phyloP scores from a whole-genome alignment of 1,284 basidiomycete genomes.

The Puccinia coronata region DNA sequence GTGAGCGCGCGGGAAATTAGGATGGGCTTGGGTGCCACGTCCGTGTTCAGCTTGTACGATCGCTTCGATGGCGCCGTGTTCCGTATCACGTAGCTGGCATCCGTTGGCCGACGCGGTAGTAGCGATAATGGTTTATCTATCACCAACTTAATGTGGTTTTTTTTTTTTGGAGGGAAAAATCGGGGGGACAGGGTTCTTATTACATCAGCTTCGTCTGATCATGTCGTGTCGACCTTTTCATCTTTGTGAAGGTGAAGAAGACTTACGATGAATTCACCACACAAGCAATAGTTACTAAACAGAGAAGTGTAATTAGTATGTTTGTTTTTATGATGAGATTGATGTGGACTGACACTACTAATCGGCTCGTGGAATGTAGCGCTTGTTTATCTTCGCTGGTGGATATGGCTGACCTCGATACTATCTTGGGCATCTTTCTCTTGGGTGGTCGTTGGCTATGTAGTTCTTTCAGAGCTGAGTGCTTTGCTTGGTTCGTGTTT shows the following conservation, averaged over 20 bases:
- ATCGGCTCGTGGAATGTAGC: slow-evolving; percentile 27
- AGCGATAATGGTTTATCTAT: slow-evolving; percentile 41
- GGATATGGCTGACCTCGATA: slow-evolving; percentile 41
- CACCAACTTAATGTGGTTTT: no score
- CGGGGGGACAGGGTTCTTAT: no score
- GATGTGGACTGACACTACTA: slow-evolving; percentile 31
- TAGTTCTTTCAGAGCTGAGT: background rate
- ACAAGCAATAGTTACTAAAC: slow-evolving; percentile 40
- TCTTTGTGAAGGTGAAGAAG: background rate
- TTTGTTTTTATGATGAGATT: background rate
- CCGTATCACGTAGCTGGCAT: slow-evolving; percentile 16
- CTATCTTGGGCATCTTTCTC: slow-evolving; percentile 39
- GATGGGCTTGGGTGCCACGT: background rate
- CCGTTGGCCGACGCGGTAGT: background rate
- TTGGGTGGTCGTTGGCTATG: background rate
- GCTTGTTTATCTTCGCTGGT: slow-evolving; percentile 49
- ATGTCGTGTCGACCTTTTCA: no score
- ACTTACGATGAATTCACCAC: slow-evolving; percentile 47
- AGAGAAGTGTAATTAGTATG: background rate
- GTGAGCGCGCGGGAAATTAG: background rate
- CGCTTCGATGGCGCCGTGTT: slow-evolving; percentile 22
- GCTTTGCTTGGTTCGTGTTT: no score
- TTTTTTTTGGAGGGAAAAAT: no score
- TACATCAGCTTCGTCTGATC: no score
- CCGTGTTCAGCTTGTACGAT: slow-evolving; percentile 37